Base-by-base conservation (phyloP, 2,329 filamentous ascomycete genomes). In the Exophiala xenobiotica region DNA sequence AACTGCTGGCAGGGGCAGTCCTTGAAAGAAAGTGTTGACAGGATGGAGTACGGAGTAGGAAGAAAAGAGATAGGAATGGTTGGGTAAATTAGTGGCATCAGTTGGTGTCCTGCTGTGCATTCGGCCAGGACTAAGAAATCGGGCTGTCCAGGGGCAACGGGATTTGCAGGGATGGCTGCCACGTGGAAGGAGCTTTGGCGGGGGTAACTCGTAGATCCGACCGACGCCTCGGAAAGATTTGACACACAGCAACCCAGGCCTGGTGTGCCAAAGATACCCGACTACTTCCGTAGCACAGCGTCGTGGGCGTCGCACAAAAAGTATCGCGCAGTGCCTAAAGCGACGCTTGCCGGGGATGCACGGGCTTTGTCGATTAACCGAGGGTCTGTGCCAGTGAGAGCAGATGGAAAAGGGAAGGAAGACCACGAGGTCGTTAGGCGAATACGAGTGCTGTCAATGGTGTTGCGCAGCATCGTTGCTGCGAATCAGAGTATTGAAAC, bases 121-220 rank as follows among this genome's bases (percentile, higher is more conserved):
- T 22, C 18, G 38, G 18, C 19, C 19, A 6, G 20, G 23, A 20
- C 38, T 22, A 40, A 40, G 38, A 4, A n/a, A 12, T n/a, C 8
- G 11, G 31, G 18, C 31, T 40, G 8, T 24, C 19, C 38, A 40
- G 38, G 38, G 19, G 33, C 11, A 14, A 39, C 12, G 31, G 20
- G 48, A 40, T 41, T 40, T 29, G 48, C 48, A 20, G 33, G 42
- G 53, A 49, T 49, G 53, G 49, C 53, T 41, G 53, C 53, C 53
- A 56, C 53, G 53, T 56, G 53, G 53, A 44, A 53, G 14, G 3
- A 46, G 16, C 45, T 40, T 35, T 48, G 43, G 45, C 48, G 49
- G 53, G 40, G 45, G 42, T n/a, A n/a, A n/a, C n/a, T n/a, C n/a
- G 20, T 20, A 23, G 35, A 46, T 49, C 50, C 50, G 37, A 31